Base-by-base conservation (phyloP, 208 protist species). In the Cochliopodium minus region DNA sequence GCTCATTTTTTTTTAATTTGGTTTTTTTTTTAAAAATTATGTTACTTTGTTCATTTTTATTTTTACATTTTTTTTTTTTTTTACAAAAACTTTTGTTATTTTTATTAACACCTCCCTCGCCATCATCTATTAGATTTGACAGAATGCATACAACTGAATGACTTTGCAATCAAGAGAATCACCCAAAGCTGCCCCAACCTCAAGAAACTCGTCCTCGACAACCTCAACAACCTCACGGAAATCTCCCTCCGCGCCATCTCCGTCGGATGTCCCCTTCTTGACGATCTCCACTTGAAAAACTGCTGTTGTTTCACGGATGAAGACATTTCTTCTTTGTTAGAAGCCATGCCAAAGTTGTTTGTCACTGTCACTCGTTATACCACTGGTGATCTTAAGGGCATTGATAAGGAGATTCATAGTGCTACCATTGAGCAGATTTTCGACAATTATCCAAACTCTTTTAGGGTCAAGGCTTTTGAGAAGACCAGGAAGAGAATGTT, bases 201-300 rank as follows among this genome's bases (percentile, higher is more conserved):
- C n/a, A n/a, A n/a, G n/a, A n/a, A n/a, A n/a, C 39, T 59, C 1
- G 55, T 52, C 7, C 55, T 59, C 23, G 51, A 49, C 33, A 59
- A 59, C 39, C 55, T 59, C 55, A 59, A 59, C 38, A 59, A 59
- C 20, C 26, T 59, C 4, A 59, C 55, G 1, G 55, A 59, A 22
- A 45, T 45, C 1, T 49, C 38, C 20, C 55, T 59, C 11, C 55
- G 51, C 17, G 34, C 55, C 20, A 59, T 59, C 55, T 40, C 55
- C 7, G 39, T 59, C 1, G 55, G 55, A 9, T 59, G 55, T 15
- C 55, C 55, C 1, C 39, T 59, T 2, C n/a, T 59, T 28, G 55
- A 59, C 13, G 55, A 59, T 13, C 55, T 59, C 9, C 51, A 59
- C 38, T 33, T 59, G 36, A 59, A 52, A 13, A 52, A 25, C 3